Conservation (phyloP, 1,139 yeast species). For the Yamadazyma spencermartinsiae region DNA sequence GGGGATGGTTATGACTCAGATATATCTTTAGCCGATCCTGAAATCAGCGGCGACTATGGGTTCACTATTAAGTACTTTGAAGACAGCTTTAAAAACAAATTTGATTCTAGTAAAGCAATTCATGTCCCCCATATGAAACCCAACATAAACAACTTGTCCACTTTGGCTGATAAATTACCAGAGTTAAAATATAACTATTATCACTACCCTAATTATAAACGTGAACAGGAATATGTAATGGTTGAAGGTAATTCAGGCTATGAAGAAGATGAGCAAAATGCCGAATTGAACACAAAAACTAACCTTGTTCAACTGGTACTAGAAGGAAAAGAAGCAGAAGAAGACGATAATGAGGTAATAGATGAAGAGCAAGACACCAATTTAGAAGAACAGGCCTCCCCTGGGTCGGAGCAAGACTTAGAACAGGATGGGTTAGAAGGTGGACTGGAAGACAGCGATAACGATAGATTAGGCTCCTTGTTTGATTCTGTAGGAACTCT, state of each 20-base stretch:
- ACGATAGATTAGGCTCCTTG: slow-evolving; percentile 26
- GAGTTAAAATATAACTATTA: slow-evolving; percentile 31
- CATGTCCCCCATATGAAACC: slow-evolving; percentile 37
- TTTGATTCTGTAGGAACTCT: slow-evolving; percentile 31
- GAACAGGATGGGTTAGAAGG: slow-evolving; percentile 6
- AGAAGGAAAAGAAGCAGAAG: slow-evolving; percentile 1
- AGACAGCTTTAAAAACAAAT: slow-evolving; percentile 12
- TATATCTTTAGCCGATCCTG: slow-evolving; percentile 54
- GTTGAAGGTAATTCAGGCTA: no score
- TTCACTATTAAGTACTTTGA: slow-evolving; percentile 46
- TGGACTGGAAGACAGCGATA: slow-evolving; percentile 15
- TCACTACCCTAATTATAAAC: slow-evolving; percentile 19
- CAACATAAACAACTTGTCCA: slow-evolving; percentile 26
- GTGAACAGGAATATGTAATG: slow-evolving; percentile 24
- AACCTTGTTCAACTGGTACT: no score
- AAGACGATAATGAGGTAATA: slow-evolving; percentile 3
- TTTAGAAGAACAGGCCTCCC: slow-evolving; percentile 6
- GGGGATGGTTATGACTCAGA: slow-evolving; percentile 43
- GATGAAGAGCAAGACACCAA: slow-evolving; percentile 1
- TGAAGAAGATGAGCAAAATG: no score
- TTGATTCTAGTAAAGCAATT: slow-evolving; percentile 10
- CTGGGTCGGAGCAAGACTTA: slow-evolving; percentile 6
- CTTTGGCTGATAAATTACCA: slow-evolving; percentile 30
- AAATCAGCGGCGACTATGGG: slow-evolving; percentile 48
- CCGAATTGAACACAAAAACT: no score